Conservation (phyloP, 345 rosid genomes). For the Limnanthes douglasii region DNA sequence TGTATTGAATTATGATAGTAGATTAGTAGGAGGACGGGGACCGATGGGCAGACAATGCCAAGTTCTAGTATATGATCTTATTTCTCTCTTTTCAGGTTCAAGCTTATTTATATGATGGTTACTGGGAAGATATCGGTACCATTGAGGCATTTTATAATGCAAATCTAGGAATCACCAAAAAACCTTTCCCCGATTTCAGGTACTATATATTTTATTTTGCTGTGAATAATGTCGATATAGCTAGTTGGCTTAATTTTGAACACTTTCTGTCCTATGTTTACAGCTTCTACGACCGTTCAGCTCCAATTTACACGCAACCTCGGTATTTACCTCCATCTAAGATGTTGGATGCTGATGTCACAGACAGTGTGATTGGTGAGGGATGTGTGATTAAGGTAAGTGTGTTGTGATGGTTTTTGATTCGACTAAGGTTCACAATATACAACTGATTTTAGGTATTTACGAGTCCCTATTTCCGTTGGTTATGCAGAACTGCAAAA, state of each 20-base stretch:
- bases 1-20: too few relatives aligned
- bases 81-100: constrained; percentile 74
- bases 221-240: neutral
- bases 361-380: constrained; percentile 94
- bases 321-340: constrained; percentile 92
- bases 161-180: constrained; percentile 83
- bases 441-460: too few relatives aligned
- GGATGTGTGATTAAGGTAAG: constrained; percentile 90
- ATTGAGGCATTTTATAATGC: constrained; percentile 96
- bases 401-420: too few relatives aligned
- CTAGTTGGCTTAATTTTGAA: constrained; percentile 1
- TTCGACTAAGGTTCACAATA: too few relatives aligned
- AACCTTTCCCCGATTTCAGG: constrained; percentile 97
- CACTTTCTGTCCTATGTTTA: constrained; percentile 5
- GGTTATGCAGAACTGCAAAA: constrained; percentile 93
- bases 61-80: too few relatives aligned
- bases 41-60: too few relatives aligned
- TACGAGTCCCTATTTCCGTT: too few relatives aligned
- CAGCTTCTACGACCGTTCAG: constrained; percentile 93
- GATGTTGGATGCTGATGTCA: constrained; percentile 98
- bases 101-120: constrained; percentile 94
- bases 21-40: too few relatives aligned
- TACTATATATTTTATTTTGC: constrained; percentile 2
- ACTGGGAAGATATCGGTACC: constrained; percentile 98
- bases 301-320: constrained; percentile 96